Percentiles rank a stretch among this genome's conserved stretches.
Conservation (phyloP, 208 protist species). For the Trichomonas tenax region DNA sequence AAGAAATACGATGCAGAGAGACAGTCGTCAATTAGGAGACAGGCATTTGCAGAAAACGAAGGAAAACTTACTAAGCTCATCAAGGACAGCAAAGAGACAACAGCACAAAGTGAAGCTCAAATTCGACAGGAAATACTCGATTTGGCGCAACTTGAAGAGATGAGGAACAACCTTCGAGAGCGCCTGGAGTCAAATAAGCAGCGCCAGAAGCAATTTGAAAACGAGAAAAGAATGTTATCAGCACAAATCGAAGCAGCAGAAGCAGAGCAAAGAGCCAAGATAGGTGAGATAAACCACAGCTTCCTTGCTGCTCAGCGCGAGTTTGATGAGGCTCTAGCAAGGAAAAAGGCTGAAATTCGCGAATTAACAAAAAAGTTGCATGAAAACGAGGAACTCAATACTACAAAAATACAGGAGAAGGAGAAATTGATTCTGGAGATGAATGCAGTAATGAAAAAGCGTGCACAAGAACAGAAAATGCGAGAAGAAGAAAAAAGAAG, state of each 20-base stretch:
- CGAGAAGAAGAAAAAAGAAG: background rate
- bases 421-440: background rate
- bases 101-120: background rate
- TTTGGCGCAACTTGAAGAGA: background rate
- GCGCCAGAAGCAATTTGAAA: background rate
- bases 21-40: background rate
- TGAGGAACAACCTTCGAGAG: background rate
- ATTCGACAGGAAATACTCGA: background rate
- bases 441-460: background rate
- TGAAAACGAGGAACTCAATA: background rate
- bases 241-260: background rate
- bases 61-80: background rate
- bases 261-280: background rate
- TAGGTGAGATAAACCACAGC: background rate
- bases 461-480: background rate
- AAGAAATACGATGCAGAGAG: background rate
- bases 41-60: background rate
- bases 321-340: background rate
- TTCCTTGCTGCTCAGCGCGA: background rate
- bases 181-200: background rate
- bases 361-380: background rate
- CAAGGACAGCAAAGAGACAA: background rate
- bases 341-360: background rate
- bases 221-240: background rate
- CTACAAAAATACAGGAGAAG: background rate